Evolutionary conservation across 129 eudicot genomes (phyloP), one percentile per base, ranked within the genome.

Genomic region (Artemisia tridentata): DNA sequence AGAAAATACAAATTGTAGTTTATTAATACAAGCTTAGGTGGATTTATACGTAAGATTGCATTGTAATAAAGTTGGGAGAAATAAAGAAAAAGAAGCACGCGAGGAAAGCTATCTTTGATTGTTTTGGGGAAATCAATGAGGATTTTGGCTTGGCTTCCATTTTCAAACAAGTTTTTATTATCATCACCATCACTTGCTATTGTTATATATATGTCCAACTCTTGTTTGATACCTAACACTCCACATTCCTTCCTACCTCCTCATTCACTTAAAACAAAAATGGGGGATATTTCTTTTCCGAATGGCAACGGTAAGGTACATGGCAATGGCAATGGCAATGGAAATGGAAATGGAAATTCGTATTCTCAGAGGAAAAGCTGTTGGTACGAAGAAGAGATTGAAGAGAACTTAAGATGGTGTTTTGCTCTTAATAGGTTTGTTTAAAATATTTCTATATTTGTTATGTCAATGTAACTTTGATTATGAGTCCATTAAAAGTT

Each of bases 311-410:
- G 45, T 38, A 38, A 38, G 10, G 45, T 38, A 38, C 45, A 38
- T 69, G 47, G 25, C 6, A 71, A 71, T 57, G 75, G 31, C 1
- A 53, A 69, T 10, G 50, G 75, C 31, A 80, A 72, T 48, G 76
- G 76, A 7, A 76, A 73, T 81, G 81, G 76, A 7, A 80, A 77
- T 69, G 83, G 73, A 0, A 71, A 71, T 78, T 71, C 21, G n/a
- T 69, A 57, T 57, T 63, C 65, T 65, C 90, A 84, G 21, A 86
- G 96, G 75, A 90, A 88, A 82, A 85, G 92, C 47, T 91, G 97
- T 57, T 90, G 96, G 96, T 90, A 84, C 59, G 96, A 90, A 71
- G 96, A 90, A 78, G 86, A 84, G 82, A 79, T 90, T 53, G 96
- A 90, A 74, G 91, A 72, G 72, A 82, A 90, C 65, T 86, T 90